A percentile compares a stretch with the other conserved stretches of the same genome.
phyloP scores from a whole-genome alignment of 1,139 yeast species.

The Lodderomyces oxycetoniae region DNA sequence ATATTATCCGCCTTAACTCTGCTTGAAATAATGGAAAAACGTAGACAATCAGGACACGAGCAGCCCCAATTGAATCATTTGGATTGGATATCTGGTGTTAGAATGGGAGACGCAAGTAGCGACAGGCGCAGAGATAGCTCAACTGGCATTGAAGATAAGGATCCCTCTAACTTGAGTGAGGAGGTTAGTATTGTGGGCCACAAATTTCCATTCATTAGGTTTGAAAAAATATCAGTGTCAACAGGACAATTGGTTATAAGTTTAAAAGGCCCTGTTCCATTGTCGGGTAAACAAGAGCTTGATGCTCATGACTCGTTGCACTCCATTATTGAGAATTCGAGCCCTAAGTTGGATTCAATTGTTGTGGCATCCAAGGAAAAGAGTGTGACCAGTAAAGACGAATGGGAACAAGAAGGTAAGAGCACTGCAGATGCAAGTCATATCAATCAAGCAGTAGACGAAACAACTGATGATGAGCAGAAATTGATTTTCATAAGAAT shows the following conservation, averaged over 20 bases:
- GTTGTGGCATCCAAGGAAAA: constrained; percentile 9
- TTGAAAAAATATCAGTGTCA: constrained; percentile 83
- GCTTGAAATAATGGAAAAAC: constrained; percentile 31
- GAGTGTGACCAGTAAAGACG: constrained; percentile 9
- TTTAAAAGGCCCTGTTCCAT: constrained; percentile 70
- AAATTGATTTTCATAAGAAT: constrained; percentile 67
- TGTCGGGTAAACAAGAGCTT: not conserved
- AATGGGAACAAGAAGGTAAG: constrained; percentile 1
- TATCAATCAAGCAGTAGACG: constrained; percentile 9
- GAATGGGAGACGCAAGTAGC: constrained; percentile 60
- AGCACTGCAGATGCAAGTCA: not conserved
- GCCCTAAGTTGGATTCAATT: not conserved
- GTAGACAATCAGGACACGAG: constrained; percentile 22
- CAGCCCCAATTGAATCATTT: constrained; percentile 56
- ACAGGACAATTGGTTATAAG: constrained; percentile 77
- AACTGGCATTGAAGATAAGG: constrained; percentile 24
- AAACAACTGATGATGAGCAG: constrained; percentile 29
- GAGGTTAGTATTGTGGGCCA: constrained; percentile 89
- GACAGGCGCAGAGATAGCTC: constrained; percentile 15
- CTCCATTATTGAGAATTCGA: not conserved
- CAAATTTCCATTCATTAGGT: constrained; percentile 79
- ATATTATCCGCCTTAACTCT: constrained; percentile 32
- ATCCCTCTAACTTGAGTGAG: constrained; percentile 76
- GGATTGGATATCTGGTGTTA: constrained; percentile 91
- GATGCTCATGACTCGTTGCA: constrained; percentile 4